phyloP scores from a whole-genome alignment of 345 rosid genomes.

The Corymbia maculata region DNA sequence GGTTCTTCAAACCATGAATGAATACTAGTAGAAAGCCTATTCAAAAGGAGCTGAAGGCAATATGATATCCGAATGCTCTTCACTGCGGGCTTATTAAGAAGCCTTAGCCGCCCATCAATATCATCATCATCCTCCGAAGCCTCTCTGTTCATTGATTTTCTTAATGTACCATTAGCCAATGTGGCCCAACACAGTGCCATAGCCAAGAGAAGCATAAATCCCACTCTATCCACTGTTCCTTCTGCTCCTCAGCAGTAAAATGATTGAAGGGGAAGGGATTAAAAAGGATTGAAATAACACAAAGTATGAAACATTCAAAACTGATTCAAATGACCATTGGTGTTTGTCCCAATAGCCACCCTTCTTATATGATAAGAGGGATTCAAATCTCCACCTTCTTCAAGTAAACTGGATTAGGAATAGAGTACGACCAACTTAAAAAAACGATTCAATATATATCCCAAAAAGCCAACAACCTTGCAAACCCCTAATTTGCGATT shows the following conservation, averaged over 20 bases:
- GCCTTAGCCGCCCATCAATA: conserved; percentile 21
- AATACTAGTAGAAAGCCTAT: background rate
- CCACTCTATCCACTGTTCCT: background rate
- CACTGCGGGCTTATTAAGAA: conserved; percentile 39
- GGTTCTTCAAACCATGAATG: background rate
- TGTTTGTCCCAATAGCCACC: no score
- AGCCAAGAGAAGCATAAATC: background rate
- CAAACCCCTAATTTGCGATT: background rate
- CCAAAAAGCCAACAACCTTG: background rate
- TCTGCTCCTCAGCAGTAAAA: background rate
- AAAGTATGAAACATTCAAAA: background rate
- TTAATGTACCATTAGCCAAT: background rate
- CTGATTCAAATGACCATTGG: background rate
- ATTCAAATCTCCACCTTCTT: no score
- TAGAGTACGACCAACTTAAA: no score
- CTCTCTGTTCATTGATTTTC: background rate
- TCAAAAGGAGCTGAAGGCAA: background rate
- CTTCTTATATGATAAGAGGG: no score
- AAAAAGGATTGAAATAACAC: background rate
- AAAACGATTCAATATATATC: background rate
- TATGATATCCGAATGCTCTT: conserved; percentile 23
- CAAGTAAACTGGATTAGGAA: no score
- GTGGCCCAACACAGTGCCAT: background rate
- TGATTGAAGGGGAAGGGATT: background rate
- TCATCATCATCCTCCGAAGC: background rate